These are phyloP conservation scores for Terana coerulea DNA, from an alignment of 768 basidiomycete genomes.

Conservation along the genomic window DNA sequence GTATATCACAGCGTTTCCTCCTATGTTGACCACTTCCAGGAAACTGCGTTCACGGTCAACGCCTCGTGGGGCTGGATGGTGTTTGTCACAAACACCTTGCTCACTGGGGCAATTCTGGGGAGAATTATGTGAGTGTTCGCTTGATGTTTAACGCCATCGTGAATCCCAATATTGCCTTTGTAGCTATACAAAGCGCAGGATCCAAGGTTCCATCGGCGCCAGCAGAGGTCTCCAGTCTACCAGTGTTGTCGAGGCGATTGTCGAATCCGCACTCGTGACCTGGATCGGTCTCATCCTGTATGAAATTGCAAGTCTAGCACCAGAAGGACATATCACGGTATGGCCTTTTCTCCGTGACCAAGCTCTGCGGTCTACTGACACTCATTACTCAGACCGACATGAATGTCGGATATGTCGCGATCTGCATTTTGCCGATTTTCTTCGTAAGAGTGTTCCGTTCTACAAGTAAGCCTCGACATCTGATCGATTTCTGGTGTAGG, in stretches of 20 bases:
- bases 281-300: constrained; percentile 24
- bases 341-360: neutral
- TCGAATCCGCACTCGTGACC: constrained; percentile 23
- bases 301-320: constrained; percentile 19
- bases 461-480: neutral
- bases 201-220: neutral
- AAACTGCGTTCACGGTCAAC: constrained; percentile 17
- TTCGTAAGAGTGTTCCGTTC: constrained; percentile 10
- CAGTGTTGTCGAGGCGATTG: constrained; percentile 13
- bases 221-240: constrained; percentile 1
- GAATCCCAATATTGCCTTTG: neutral
- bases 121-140: constrained; percentile 17
- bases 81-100: constrained; percentile 19
- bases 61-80: constrained; percentile 24
- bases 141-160: neutral
- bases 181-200: neutral
- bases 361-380: neutral
- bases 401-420: constrained; percentile 17
- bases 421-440: constrained; percentile 16
- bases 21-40: constrained; percentile 15
- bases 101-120: constrained; percentile 20
- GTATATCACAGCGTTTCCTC: constrained; percentile 11
- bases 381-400: constrained; percentile 9
- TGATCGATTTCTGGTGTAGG: no score
- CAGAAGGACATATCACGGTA: constrained; percentile 18